Evolutionary conservation across 1,284 basidiomycete species (phyloP).

Genomic region (Laetiporus sulphureus): DNA sequence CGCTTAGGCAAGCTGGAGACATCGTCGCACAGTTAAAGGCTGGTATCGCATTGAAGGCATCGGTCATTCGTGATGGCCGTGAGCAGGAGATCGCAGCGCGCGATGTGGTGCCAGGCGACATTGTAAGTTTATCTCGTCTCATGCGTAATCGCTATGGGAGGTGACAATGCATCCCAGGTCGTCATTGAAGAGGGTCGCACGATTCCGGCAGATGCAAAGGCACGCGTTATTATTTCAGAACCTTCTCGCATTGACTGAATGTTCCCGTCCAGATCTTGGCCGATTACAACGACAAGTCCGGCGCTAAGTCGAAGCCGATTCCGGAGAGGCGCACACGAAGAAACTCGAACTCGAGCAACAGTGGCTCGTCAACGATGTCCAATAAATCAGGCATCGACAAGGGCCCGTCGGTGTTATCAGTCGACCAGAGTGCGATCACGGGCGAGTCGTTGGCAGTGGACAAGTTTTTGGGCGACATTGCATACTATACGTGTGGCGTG

Average conservation of each 20-base stretch:
- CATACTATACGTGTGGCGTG: constrained; percentile 9
- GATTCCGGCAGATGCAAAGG: constrained; percentile 9
- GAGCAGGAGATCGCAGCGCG: constrained; percentile 9
- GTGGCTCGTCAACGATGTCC: not conserved
- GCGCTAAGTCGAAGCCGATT: not conserved
- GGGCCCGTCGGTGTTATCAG: constrained; percentile 4
- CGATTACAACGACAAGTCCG: constrained; percentile 8
- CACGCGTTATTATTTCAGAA: not conserved
- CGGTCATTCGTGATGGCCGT: constrained; percentile 7
- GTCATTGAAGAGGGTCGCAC: constrained; percentile 8
- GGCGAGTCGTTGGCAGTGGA: constrained; percentile 7
- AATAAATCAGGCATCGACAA: constrained; percentile 4
- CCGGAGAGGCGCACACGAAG: constrained; percentile 3
- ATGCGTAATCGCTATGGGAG: too few species aligned
- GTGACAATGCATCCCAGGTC: not conserved
- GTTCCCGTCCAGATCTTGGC: constrained; percentile 3
- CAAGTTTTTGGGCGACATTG: constrained; percentile 7
- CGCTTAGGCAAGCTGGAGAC: constrained; percentile 7
- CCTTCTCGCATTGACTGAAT: not conserved
- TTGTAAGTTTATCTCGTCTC: not conserved
- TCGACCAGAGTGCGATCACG: constrained; percentile 10
- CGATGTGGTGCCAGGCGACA: constrained; percentile 7
- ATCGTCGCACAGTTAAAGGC: constrained; percentile 9
- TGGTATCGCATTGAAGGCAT: constrained; percentile 6
- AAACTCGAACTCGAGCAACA: not conserved